Base-by-base conservation (phyloP, 306 rosid genomes). In the Benincasa hispida region DNA sequence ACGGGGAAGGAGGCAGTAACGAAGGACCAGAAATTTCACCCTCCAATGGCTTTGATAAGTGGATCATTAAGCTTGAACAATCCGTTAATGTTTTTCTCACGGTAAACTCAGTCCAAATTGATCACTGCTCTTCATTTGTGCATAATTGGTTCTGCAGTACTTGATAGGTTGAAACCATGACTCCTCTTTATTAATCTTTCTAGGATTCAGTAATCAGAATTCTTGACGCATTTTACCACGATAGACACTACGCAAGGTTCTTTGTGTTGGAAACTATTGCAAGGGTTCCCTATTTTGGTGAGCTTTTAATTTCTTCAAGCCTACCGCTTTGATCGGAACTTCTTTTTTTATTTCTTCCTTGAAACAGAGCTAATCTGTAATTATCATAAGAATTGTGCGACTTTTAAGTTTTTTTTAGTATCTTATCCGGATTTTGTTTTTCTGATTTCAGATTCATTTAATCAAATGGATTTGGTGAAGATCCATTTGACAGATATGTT, bases 231-330 rank as follows among this genome's bases (percentile, higher is more conserved):
- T 76, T 94, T 72, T 94, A 94, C 77, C 84, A 15, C 54, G 93
- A 94, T 80, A 88, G 99, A 76, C 5, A 90, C 79, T 94, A 90
- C 81, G 93, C 99, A 17, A 89, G 99, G 86, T 94, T 94, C 87
- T 94, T 78, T 75, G 99, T 94, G 57, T 88, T 94, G 78, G 98
- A 94, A 84, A 94, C 99, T 76, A 94, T 94, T 78, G 99, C 99
- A 3, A 89, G 99, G 85, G 97, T 94, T 77, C 99, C 99, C 76
- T 94, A 94, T 82, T 94, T 94, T 79, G 99, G 99, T 92, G 76
- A 83, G 88, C 84, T 28, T 69, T 47, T 24, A 22, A 45, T 72
- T 74, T 10, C 60, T 48, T 18, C 41, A 28, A 0, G 24, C 28
- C 45, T 51, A 15, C 15, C 22, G 5, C 59, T 18, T 48, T 48